phyloP scores from a whole-genome alignment of 1,139 yeast species.

The Pneumocystis carinii region DNA sequence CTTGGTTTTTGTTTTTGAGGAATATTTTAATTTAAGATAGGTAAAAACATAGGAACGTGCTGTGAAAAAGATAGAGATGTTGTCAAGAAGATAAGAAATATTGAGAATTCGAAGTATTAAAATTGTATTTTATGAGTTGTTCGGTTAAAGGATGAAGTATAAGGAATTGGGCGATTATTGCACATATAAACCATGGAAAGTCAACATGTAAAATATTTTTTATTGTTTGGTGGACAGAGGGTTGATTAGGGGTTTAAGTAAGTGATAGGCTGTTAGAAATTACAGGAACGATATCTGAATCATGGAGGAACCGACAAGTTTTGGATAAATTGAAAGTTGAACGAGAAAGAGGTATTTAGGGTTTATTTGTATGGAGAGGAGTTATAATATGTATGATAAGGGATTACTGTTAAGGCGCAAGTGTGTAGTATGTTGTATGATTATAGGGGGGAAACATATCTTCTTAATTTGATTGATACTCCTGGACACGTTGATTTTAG shows the following conservation, averaged over 20 bases:
- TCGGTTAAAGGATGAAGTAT: slow-evolving; percentile 40
- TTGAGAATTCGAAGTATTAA: background rate
- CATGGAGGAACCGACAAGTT: slow-evolving; percentile 61
- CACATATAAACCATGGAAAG: slow-evolving; percentile 96
- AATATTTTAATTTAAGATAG: background rate
- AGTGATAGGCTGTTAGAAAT: slow-evolving; percentile 75
- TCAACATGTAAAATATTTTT: slow-evolving; percentile 35
- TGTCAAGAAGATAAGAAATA: background rate
- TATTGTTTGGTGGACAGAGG: background rate
- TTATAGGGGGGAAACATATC: slow-evolving; percentile 55
- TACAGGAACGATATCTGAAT: slow-evolving; percentile 73
- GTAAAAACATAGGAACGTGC: background rate
- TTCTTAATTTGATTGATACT: slow-evolving; percentile 83
- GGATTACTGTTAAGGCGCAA: slow-evolving; percentile 87
- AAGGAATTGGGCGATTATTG: slow-evolving; percentile 85
- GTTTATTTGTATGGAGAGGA: background rate
- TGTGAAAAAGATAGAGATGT: background rate
- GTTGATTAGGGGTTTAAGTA: slow-evolving; percentile 20
- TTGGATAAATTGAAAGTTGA: slow-evolving; percentile 88
- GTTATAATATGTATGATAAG: background rate
- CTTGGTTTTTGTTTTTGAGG: background rate
- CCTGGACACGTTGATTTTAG: slow-evolving; percentile 97
- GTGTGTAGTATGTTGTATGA: slow-evolving; percentile 85
- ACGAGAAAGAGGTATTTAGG: slow-evolving; percentile 56
- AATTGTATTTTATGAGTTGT: slow-evolving; percentile 11